Percentiles rank a stretch among this genome's conserved stretches.
Evolutionary conservation across 345 rosid species (phyloP).

Genomic region (Moricandia arvensis): DNA sequence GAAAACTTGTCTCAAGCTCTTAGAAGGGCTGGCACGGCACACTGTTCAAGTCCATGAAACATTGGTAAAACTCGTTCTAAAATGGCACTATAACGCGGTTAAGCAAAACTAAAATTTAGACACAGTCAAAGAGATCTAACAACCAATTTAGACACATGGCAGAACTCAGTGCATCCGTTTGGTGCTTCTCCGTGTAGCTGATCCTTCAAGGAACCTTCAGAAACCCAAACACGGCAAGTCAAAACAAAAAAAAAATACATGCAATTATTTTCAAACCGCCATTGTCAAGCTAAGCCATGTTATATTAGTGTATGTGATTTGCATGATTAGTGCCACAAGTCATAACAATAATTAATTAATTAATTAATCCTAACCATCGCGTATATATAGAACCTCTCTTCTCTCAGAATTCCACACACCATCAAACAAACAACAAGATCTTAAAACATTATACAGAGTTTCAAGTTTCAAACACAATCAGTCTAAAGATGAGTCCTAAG

Average conservation of each 20-base stretch:
- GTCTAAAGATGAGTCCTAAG: slow-evolving; percentile 44
- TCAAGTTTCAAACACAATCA: not conserved
- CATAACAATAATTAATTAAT: not conserved
- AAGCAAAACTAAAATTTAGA: slow-evolving; percentile 2
- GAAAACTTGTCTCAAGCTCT: not conserved
- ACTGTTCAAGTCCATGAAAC: not conserved
- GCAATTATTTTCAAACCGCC: not conserved
- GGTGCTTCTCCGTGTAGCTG: slow-evolving; percentile 27
- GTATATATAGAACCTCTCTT: slow-evolving; percentile 26
- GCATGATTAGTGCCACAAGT: slow-evolving; percentile 25
- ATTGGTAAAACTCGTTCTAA: too few relatives aligned
- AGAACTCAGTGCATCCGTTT: slow-evolving; percentile 12
- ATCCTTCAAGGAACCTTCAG: slow-evolving; percentile 34
- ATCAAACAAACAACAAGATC: not conserved
- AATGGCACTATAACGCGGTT: not conserved
- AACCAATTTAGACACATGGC: slow-evolving; percentile 8
- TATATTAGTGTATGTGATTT: slow-evolving; percentile 10
- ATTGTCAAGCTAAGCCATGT: slow-evolving; percentile 30
- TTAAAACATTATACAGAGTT: slow-evolving; percentile 5
- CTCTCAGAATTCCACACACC: slow-evolving; percentile 27
- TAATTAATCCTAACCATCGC: slow-evolving; percentile 15
- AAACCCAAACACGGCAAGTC: slow-evolving; percentile 1
- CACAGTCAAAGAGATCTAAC: slow-evolving; percentile 2
- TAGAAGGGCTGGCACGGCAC: not conserved
- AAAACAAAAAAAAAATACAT: not conserved